Evolutionary conservation across 2,329 filamentous ascomycete species (phyloP).

Genomic region (Fusarium sp.): DNA sequence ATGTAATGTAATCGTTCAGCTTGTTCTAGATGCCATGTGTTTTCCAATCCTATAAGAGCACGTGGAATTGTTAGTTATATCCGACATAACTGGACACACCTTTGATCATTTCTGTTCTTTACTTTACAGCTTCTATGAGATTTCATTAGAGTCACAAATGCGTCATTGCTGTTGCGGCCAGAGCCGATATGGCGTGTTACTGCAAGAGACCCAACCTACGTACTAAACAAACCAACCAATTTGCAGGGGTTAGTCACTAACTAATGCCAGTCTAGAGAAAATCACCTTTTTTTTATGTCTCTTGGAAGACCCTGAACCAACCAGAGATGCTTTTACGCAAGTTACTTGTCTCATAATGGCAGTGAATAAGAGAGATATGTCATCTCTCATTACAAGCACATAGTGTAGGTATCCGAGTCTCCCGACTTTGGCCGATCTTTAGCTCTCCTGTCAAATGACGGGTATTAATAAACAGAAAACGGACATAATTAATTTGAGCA

Average conservation of each 20-base stretch:
- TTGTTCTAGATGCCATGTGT: background rate
- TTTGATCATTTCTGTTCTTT: background rate
- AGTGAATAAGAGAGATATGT: background rate
- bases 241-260: background rate
- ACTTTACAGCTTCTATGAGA: background rate
- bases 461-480: background rate
- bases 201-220: background rate
- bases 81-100: background rate
- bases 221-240: background rate
- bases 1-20: background rate
- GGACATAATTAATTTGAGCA: slow-evolving; percentile 13
- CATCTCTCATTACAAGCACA: background rate
- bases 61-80: background rate
- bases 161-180: background rate
- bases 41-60: background rate
- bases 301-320: slow-evolving; percentile 30
- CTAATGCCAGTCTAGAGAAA: slow-evolving; percentile 1
- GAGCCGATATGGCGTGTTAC: slow-evolving; percentile 32
- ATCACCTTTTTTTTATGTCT: slow-evolving; percentile 28
- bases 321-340: slow-evolving; percentile 26
- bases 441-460: background rate
- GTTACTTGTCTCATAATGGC: background rate
- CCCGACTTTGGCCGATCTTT: slow-evolving; percentile 44
- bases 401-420: background rate
- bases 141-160: background rate